Evolutionary conservation across 2,329 filamentous ascomycete genomes (phyloP).

Genomic region (Nemania serpens): DNA sequence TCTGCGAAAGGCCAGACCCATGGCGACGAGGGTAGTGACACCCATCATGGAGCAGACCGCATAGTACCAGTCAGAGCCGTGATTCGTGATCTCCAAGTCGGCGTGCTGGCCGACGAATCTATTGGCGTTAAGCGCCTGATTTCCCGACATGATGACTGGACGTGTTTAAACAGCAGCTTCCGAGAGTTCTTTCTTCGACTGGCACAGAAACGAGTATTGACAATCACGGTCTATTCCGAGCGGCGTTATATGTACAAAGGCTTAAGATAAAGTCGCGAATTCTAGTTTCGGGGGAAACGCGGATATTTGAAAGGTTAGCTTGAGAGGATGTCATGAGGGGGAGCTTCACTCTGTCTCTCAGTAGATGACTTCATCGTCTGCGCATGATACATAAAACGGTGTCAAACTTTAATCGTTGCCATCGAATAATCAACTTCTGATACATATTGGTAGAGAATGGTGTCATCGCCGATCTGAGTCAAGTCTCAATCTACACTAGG

Average conservation of each 20-base stretch:
- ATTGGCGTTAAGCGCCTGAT: constrained; percentile 54
- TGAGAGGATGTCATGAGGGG: not conserved
- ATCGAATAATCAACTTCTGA: constrained; percentile 1
- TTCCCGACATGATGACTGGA: constrained; percentile 36
- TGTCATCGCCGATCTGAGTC: constrained; percentile 10
- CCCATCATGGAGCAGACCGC: constrained; percentile 65
- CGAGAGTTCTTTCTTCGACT: not conserved
- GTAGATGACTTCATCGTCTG: constrained; percentile 38
- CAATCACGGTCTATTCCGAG: not conserved
- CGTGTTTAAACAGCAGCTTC: not conserved
- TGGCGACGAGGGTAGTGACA: constrained; percentile 56
- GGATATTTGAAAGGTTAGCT: constrained; percentile 16
- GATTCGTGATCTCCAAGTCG: constrained; percentile 62
- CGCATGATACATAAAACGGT: constrained; percentile 15
- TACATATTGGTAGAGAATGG: not conserved
- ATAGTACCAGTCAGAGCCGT: constrained; percentile 67
- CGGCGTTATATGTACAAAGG: not conserved
- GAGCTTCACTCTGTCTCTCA: not conserved
- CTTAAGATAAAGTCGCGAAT: not conserved
- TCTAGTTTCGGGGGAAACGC: not conserved
- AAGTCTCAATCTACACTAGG: not conserved
- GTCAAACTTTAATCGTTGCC: constrained; percentile 27
- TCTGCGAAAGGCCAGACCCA: constrained; percentile 57
- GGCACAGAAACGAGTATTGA: not conserved
- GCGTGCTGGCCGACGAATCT: constrained; percentile 53